phyloP scores from a whole-genome alignment of 1,284 basidiomycete species.

The Mrakiaceae sp. region DNA sequence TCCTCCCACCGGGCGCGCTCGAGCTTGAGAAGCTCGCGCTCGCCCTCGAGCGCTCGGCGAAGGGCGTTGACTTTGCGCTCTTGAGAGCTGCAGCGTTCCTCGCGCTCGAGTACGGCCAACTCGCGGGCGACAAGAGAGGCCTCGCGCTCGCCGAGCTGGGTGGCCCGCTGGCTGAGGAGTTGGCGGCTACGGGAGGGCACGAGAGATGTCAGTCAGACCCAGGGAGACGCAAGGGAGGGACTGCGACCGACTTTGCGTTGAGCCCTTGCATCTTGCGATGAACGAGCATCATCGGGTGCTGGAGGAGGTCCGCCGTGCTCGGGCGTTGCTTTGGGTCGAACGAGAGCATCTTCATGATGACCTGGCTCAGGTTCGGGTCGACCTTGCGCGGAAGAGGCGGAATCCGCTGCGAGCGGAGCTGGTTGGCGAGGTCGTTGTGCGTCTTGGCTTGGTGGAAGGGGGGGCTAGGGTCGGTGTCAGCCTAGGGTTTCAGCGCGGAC shows the following conservation, averaged over 20 bases:
- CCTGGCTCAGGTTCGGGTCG: constrained; percentile 54
- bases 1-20: constrained; percentile 19
- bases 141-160: constrained; percentile 42
- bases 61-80: constrained; percentile 18
- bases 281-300: constrained; percentile 59
- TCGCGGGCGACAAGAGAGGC: constrained; percentile 41
- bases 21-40: constrained; percentile 18
- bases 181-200: background rate
- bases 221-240: background rate
- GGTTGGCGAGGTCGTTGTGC: constrained; percentile 66
- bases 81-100: constrained; percentile 17
- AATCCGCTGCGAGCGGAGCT: constrained; percentile 73
- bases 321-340: constrained; percentile 74
- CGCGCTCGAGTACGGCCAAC: constrained; percentile 17
- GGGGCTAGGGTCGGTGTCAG: constrained; percentile 38
- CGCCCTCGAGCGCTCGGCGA: constrained; percentile 17
- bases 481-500: background rate
- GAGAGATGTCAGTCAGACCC: background rate
- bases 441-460: constrained; percentile 85
- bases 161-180: constrained; percentile 20
- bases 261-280: constrained; percentile 54
- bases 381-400: constrained; percentile 74
- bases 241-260: constrained; percentile 42
- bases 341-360: constrained; percentile 77
- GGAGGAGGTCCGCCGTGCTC: constrained; percentile 62